Base-by-base conservation (phyloP, 176 grass and related monocot genomes). In the Ananas comosus region DNA sequence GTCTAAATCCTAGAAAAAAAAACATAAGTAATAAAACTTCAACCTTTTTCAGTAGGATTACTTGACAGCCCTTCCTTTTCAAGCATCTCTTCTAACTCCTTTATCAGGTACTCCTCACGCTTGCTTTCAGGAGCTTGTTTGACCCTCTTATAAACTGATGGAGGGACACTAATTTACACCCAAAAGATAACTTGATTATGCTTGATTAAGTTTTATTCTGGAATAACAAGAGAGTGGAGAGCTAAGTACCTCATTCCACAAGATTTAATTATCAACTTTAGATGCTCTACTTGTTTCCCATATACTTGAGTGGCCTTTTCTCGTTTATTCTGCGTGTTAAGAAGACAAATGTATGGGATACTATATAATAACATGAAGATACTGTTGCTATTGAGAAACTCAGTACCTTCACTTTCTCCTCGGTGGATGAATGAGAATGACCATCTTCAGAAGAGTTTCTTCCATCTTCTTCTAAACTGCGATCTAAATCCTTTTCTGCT, bases 1-100 rank as follows among this genome's bases (percentile, higher is more conserved):
- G 59, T 24, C 16, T 59, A 53, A 53, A 50, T 70, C 22, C 67
- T 63, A 52, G 19, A 71, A 33, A 48, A 14, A 23, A 23, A 69
- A 59, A 50, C 29, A 21, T 58, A 80, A 91, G 48, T 51, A 48
- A 66, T 69, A 13, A 42, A 42, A 42, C 33, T 67, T 4, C 51
- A 99, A 99, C 94, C 89, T 99, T 99, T 93, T 73, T 99, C 94
- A 76, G 90, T 93, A 78, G 94, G 85, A 79, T 86, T 87, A 82
- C 67, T 84, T 12, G 87, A 90, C 53, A 99, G 77, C 67, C 94
- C 89, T 91, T 99, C 94, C 74, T 93, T 99, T 86, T 82, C 72
- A 83, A 99, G 94, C 79, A 99, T 86, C 70, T 76, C 85, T 68
- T 91, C 82, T 10, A 93, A 74, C 78, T 93, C 89, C 72, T 93